A percentile compares a stretch with the other conserved stretches of the same genome.
These are phyloP conservation scores for Suillus americanus DNA, from an alignment of 768 basidiomycete genomes.

Conservation along the genomic window DNA sequence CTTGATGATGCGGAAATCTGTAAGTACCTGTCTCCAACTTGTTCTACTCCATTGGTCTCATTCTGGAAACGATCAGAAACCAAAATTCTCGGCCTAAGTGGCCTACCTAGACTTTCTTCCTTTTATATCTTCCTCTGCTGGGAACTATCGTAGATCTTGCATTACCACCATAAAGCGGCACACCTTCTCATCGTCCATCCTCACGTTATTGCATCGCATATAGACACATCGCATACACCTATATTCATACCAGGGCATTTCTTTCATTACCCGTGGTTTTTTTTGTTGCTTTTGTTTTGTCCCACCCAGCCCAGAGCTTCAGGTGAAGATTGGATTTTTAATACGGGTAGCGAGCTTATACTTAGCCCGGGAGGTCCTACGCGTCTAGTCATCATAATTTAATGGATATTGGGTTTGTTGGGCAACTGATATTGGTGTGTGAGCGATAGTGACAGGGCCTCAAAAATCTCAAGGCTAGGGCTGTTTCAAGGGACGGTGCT, in stretches of 20 bases:
- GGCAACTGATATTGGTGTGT: slow-evolving; percentile 2
- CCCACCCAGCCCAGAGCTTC: slow-evolving; percentile 17
- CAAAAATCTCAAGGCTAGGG: background rate
- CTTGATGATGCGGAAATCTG: slow-evolving; percentile 59
- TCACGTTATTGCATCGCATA: slow-evolving; percentile 26
- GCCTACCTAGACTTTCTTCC: slow-evolving; percentile 10
- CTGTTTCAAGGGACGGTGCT: background rate
- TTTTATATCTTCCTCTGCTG: slow-evolving; percentile 11
- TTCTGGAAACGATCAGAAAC: slow-evolving; percentile 25
- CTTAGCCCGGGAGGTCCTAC: slow-evolving; percentile 15
- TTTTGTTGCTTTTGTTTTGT: slow-evolving; percentile 9
- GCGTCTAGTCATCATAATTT: slow-evolving; percentile 22
- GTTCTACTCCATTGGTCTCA: background rate
- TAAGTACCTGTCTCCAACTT: slow-evolving; percentile 22
- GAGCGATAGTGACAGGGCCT: background rate
- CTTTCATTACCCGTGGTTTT: slow-evolving; percentile 16
- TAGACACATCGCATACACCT: slow-evolving; percentile 36
- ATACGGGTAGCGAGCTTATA: slow-evolving; percentile 18
- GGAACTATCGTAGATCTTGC: slow-evolving; percentile 26
- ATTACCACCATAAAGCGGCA: slow-evolving; percentile 18
- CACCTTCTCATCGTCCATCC: slow-evolving; percentile 8
- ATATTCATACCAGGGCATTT: slow-evolving; percentile 36
- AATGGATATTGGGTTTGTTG: slow-evolving; percentile 40
- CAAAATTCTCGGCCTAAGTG: slow-evolving; percentile 35
- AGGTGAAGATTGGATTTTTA: slow-evolving; percentile 13